Evolutionary conservation across 176 grass and related monocot species (phyloP).

Genomic region (Melocanna baccifera): DNA sequence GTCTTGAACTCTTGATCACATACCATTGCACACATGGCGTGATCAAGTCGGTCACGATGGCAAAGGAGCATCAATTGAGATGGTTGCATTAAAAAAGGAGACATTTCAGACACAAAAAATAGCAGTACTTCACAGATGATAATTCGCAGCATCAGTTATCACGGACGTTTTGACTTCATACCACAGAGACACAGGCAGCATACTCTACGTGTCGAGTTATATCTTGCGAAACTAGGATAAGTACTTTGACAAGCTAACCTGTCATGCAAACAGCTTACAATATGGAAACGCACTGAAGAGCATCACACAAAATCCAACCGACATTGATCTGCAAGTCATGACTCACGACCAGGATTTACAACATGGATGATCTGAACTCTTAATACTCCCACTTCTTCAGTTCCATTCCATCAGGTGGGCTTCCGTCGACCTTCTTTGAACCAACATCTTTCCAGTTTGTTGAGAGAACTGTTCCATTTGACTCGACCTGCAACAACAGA

Average conservation of each 20-base stretch:
- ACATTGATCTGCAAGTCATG: conserved; percentile 27
- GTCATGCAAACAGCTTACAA: conserved; percentile 35
- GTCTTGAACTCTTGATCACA: background rate
- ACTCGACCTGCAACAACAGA: conserved; percentile 62
- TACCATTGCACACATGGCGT: background rate
- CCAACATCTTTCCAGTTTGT: conserved; percentile 90
- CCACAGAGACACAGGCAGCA: background rate
- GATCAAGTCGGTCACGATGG: background rate
- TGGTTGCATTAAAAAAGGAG: background rate
- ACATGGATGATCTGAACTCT: conserved; percentile 1
- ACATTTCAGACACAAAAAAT: conserved; percentile 16
- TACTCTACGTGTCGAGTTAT: conserved; percentile 2
- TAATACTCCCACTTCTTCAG: conserved; percentile 80
- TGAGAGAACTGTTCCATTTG: conserved; percentile 84
- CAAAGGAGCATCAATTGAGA: background rate
- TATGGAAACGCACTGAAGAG: background rate
- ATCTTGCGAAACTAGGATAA: conserved; percentile 22
- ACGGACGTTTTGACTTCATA: background rate
- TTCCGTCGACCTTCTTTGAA: conserved; percentile 53
- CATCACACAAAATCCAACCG: background rate
- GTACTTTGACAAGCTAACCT: conserved; percentile 27
- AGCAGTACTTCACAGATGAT: background rate
- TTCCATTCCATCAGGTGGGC: conserved; percentile 81
- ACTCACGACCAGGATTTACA: conserved; percentile 36
- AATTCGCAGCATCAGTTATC: background rate